phyloP scores from a whole-genome alignment of 768 basidiomycete species.

The Hygrophoropsis aurantiaca region DNA sequence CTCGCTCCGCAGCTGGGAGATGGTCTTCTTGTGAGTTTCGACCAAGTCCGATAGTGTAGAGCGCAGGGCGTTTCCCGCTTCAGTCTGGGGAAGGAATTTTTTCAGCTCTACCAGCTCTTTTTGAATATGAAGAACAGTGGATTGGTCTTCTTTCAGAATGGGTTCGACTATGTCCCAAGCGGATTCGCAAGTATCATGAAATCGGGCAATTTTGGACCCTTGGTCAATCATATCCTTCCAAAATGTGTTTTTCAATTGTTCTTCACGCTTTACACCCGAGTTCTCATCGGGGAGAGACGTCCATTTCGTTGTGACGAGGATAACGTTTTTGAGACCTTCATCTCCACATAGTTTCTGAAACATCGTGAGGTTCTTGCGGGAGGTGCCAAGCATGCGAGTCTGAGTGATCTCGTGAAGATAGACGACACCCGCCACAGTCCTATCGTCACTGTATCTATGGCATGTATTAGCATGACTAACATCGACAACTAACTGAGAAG shows the following conservation, averaged over 20 bases:
- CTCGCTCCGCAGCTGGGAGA: too few relatives aligned
- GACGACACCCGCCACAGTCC: conserved; percentile 28
- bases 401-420: conserved; percentile 36
- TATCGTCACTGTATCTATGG: conserved; percentile 1
- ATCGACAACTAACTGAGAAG: too few relatives aligned
- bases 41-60: too few relatives aligned
- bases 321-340: conserved; percentile 23
- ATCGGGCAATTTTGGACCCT: conserved; percentile 26
- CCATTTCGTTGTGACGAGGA: conserved; percentile 42
- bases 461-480: too few relatives aligned
- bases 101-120: conserved; percentile 19
- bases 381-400: conserved; percentile 32
- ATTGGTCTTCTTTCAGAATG: not conserved
- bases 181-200: conserved; percentile 16
- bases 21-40: too few relatives aligned
- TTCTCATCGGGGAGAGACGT: too few relatives aligned
- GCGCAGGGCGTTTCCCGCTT: conserved; percentile 31
- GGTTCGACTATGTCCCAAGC: conserved; percentile 29
- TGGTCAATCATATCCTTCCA: conserved; percentile 26
- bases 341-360: conserved; percentile 36
- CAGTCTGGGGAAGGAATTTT: conserved; percentile 27
- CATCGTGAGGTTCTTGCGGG: conserved; percentile 28
- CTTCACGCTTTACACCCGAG: conserved; percentile 24
- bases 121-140: too few relatives aligned
- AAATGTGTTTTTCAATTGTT: conserved; percentile 24